These are phyloP conservation scores for Krasilnikovozyma curviuscula DNA, from an alignment of 768 basidiomycete genomes.

Conservation along the genomic window DNA sequence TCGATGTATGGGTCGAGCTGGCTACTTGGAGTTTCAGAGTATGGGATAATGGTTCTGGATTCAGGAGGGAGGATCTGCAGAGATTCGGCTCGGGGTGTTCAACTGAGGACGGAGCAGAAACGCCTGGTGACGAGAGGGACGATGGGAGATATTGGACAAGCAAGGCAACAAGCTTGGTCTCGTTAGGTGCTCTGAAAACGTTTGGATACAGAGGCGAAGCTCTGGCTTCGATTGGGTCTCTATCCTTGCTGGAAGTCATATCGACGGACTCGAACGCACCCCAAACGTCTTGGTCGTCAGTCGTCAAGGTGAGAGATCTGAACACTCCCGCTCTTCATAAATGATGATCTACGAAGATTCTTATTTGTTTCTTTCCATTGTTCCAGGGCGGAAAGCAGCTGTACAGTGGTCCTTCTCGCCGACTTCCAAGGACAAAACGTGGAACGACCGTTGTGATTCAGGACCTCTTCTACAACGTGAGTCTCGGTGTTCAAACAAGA, in stretches of 20 bases:
- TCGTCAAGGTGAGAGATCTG: neutral
- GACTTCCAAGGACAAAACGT: slow-evolving; percentile 49
- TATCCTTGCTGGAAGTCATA: neutral
- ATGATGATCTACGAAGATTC: neutral
- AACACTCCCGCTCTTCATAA: neutral
- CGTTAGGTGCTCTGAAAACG: slow-evolving; percentile 24
- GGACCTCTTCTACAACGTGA: slow-evolving; percentile 76
- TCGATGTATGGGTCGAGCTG: slow-evolving; percentile 56
- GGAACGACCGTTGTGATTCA: slow-evolving; percentile 71
- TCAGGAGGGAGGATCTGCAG: slow-evolving; percentile 41
- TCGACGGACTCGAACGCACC: neutral
- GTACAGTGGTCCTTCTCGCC: slow-evolving; percentile 51
- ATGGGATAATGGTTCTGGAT: slow-evolving; percentile 64
- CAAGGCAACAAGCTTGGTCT: neutral
- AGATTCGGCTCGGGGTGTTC: slow-evolving; percentile 46
- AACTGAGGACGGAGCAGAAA: too few relatives aligned
- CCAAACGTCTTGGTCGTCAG: neutral
- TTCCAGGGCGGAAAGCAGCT: slow-evolving; percentile 45
- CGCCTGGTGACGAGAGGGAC: neutral
- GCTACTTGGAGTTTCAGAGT: slow-evolving; percentile 62
- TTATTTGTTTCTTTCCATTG: neutral
- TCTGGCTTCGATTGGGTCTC: neutral
- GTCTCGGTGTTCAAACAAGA: slow-evolving; percentile 17
- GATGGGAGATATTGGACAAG: neutral
- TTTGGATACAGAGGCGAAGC: slow-evolving; percentile 84